Evolutionary conservation across 352 stramenopile genomes (phyloP), one percentile per base, ranked within the genome.

Genomic region (Thalassiosira exigua): DNA sequence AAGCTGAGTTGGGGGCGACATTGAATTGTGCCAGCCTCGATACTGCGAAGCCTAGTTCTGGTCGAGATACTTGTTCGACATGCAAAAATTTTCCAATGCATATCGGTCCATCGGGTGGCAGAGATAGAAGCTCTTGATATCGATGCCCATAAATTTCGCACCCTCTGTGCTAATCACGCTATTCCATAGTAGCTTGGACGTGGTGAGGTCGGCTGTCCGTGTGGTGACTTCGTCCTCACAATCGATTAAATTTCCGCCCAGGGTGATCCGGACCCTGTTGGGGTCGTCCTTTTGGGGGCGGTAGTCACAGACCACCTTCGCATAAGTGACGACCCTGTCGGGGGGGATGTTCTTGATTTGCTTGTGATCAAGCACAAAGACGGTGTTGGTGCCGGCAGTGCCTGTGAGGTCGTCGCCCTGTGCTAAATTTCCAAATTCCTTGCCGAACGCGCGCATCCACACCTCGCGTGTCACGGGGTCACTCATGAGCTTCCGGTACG

Each of bases 41-140:
- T 24, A 29, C 39, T 22, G 46, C 44, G 39, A 61, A 72, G 9
- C 14, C 26, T 5, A 72, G 29, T 21, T 72, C 62, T 1, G 22
- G 4, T 2, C 62, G 62, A 62, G 2, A 9, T 44, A 9, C 36
- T 1, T 5, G 24, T 21, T 4, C 48, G 19, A 29, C 22, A 19
- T 66, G 57, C 17, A 30, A 39, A 2, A 72, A 24, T 30, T 32
- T 26, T 9, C 62, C 48, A 11, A 62, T 51, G 7, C 75, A 19
- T 52, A 64, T 29, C 27, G 0, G 5, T 62, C 53, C 42, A 84
- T 54, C 1, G 69, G 59, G 0, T 59, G 79, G 17, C 26, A 24
- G 4, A 79, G 48, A 39, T 84, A 81, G 27, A 77, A 81, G 36
- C 69, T 62, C 14, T 71, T 81, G 4, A 84, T 27, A 32, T 84